Conservation (phyloP, 1,139 yeast genomes). For the Geotrichum carabidarum region DNA sequence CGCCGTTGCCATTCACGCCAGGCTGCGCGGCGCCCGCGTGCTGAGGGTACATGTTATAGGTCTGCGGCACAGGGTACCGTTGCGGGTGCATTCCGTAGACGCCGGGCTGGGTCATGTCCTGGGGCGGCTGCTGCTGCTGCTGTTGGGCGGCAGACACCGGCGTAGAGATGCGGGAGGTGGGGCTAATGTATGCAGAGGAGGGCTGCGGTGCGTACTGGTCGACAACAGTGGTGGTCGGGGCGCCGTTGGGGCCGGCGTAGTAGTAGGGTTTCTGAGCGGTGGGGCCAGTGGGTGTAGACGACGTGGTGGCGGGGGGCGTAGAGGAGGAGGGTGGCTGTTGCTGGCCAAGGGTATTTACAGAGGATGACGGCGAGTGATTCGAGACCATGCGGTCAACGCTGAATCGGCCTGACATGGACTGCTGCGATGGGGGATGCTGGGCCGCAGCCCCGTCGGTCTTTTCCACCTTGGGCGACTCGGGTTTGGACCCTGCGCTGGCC, state of each 20-base stretch:
- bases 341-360: conserved; percentile 1
- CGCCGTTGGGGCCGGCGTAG: conserved; percentile 6
- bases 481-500: background rate
- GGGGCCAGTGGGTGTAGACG: conserved; percentile 1
- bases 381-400: conserved; percentile 17
- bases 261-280: conserved; percentile 9
- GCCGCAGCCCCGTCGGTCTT: background rate
- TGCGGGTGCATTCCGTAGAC: conserved; percentile 9
- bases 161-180: conserved; percentile 14
- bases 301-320: background rate
- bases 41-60: background rate
- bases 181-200: conserved; percentile 11
- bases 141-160: conserved; percentile 11
- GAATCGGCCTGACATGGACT: conserved; percentile 13
- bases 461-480: conserved; percentile 11
- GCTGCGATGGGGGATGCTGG: conserved; percentile 10
- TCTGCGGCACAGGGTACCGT: background rate
- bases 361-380: conserved; percentile 3
- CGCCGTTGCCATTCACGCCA: background rate
- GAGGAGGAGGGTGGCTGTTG: conserved; percentile 13
- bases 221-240: background rate
- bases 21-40: background rate
- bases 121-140: conserved; percentile 4
- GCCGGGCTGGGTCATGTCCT: background rate
- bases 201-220: conserved; percentile 5